Base-by-base conservation (phyloP, 495 filamentous ascomycete species). In the Pyrenula aspistea region DNA sequence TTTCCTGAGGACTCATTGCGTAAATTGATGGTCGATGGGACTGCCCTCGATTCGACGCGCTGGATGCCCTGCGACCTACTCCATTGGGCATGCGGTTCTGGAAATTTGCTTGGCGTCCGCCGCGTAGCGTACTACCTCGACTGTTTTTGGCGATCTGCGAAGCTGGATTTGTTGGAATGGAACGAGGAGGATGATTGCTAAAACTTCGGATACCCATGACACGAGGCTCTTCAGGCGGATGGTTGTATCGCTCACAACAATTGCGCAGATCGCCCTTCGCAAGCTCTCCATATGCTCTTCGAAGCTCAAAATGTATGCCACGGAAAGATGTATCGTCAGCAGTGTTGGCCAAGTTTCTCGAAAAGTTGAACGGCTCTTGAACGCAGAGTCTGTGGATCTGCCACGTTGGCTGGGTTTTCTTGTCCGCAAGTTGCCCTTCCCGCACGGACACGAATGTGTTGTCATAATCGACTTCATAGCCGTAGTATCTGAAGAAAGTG, bases 321-420 rank as follows among this genome's bases (percentile, higher is more conserved):
- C 86, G 79, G 65, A 95, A 94, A 0, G 93, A 93, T 2, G 83
- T 91, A 65, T 95, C 91, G 63, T 98, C 93, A 10, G 93, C 93
- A 21, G 93, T 96, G 62, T 97, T 97, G 0, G 91, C 93, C 53
- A 98, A 76, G 68, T 98, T 98, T n/a, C 94, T 79, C n/a, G 72
- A 75, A 24, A 78, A 86, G 62, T 95, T 98, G 75, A 98, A 98
- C 1, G 93, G 94, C 65, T 98, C 93, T 66, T 98, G 94, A 23
- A 97, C 87, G 66, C 93, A 96, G 51, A 98, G 78, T 51, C 84
- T 79, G 63, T 95, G 91, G 63, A 91, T 87, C 55, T 82, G 71
- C 61, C 80, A 73, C 53, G 87, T 65, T 62, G 86, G 79, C 93
- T 93, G 97, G 2, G 80, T 80, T 72, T 97, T 98, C 67, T 96